Evolutionary conservation across 805 yeast species (phyloP).

Genomic region (Metschnikowia borealis): DNA sequence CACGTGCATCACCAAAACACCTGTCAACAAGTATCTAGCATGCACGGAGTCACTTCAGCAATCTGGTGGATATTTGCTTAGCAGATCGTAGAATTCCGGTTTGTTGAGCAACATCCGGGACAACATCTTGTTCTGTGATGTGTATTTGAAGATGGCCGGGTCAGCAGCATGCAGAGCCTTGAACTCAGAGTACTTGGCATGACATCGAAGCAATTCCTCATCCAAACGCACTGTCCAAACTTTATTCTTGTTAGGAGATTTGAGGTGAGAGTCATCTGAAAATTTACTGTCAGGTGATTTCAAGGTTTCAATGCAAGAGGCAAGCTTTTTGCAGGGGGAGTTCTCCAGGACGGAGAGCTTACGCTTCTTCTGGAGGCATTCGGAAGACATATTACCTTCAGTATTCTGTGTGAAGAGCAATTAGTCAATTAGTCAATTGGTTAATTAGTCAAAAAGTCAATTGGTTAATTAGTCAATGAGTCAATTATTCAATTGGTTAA

Average conservation of each 20-base stretch:
- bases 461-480: too few relatives aligned
- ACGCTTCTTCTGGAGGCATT: conserved; percentile 5
- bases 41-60: too few relatives aligned
- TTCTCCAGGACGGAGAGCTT: conserved; percentile 12
- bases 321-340: conserved; percentile 36
- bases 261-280: background rate
- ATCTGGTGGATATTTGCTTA: conserved; percentile 28
- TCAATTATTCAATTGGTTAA: too few relatives aligned
- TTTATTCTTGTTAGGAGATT: conserved; percentile 9
- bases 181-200: conserved; percentile 31
- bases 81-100: conserved; percentile 34
- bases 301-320: conserved; percentile 31
- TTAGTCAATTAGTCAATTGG: too few relatives aligned
- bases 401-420: conserved; percentile 1
- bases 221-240: conserved; percentile 38
- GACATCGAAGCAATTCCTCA: conserved; percentile 32
- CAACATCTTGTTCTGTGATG: conserved; percentile 37
- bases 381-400: background rate
- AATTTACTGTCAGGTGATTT: conserved; percentile 23
- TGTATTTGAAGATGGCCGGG: conserved; percentile 25
- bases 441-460: too few relatives aligned
- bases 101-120: conserved; percentile 37
- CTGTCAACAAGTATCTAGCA: too few relatives aligned
- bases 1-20: too few relatives aligned
- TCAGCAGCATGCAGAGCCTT: conserved; percentile 22